These are phyloP conservation scores for Boletus rubropictus DNA, from an alignment of 768 basidiomycete genomes.

Conservation along the genomic window DNA sequence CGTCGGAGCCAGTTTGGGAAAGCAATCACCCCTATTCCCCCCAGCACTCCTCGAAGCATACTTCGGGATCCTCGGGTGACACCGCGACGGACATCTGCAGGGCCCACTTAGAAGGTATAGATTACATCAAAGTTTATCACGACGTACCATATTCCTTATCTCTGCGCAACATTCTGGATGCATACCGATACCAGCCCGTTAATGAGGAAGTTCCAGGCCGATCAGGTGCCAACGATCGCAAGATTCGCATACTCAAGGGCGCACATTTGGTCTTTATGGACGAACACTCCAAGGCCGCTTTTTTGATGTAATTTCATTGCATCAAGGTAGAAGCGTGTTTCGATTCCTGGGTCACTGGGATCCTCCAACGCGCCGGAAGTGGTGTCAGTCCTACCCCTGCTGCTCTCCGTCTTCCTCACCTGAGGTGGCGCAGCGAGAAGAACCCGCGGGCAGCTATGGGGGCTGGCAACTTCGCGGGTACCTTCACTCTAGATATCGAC, in stretches of 20 bases:
- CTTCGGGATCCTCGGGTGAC: constrained; percentile 4
- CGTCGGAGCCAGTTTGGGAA: constrained; percentile 20
- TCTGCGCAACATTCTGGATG: constrained; percentile 46
- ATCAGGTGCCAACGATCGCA: constrained; percentile 28
- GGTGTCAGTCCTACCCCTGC: constrained; percentile 19
- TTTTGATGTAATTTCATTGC: constrained; percentile 33
- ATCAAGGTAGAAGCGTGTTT: constrained; percentile 16
- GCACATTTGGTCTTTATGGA: constrained; percentile 46
- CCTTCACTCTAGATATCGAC: constrained; percentile 7
- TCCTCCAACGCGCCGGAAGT: constrained; percentile 18
- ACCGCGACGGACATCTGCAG: constrained; percentile 14
- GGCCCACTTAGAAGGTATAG: constrained; percentile 30
- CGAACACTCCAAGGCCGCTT: constrained; percentile 38
- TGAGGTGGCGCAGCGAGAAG: constrained; percentile 11
- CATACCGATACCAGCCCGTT: constrained; percentile 37
- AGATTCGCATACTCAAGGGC: constrained; percentile 43
- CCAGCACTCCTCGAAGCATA: constrained; percentile 12
- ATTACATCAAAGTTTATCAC: constrained; percentile 58
- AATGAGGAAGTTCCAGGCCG: constrained; percentile 12
- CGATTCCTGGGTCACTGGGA: constrained; percentile 9
- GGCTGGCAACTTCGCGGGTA: constrained; percentile 7
- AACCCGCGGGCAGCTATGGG: constrained; percentile 3
- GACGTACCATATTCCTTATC: constrained; percentile 44
- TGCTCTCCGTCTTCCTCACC: constrained; percentile 12
- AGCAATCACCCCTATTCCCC: constrained; percentile 22